A percentile compares a stretch with the other conserved stretches of the same genome.
These are phyloP conservation scores for Podospora sp. DNA, from an alignment of 495 filamentous ascomycete species.

Conservation along the genomic window DNA sequence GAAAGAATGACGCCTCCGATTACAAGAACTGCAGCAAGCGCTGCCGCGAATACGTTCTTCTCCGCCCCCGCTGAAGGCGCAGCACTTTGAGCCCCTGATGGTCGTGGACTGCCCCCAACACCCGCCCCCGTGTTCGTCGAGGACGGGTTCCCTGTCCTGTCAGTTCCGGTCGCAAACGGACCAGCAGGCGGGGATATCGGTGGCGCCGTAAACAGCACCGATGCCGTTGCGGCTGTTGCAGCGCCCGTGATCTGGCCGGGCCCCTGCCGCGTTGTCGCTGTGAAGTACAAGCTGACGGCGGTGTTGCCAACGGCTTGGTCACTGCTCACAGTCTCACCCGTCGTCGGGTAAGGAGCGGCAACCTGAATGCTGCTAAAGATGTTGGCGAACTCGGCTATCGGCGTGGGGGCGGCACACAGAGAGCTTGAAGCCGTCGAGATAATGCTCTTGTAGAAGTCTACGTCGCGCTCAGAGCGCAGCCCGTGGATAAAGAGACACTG, in stretches of 20 bases:
- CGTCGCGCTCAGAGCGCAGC: constrained; percentile 32
- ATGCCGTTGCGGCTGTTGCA: constrained; percentile 37
- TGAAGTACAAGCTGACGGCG: constrained; percentile 43
- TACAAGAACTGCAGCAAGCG: background rate
- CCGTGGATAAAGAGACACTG: constrained; percentile 42
- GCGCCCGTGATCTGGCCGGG: constrained; percentile 42
- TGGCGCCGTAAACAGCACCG: constrained; percentile 13
- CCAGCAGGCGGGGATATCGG: background rate
- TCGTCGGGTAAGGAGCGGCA: constrained; percentile 22
- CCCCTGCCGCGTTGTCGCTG: constrained; percentile 34
- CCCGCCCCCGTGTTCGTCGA: background rate
- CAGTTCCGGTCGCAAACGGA: background rate
- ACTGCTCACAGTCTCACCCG: constrained; percentile 28
- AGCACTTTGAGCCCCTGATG: background rate
- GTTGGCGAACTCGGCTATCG: constrained; percentile 32
- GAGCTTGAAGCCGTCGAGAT: constrained; percentile 30
- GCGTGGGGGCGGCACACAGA: constrained; percentile 36
- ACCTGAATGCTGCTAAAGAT: constrained; percentile 33
- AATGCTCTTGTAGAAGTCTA: constrained; percentile 33
- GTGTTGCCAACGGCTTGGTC: constrained; percentile 39
- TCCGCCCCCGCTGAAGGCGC: background rate
- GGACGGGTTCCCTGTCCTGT: background rate
- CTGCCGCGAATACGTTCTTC: background rate
- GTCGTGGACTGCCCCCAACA: background rate
- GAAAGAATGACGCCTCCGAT: background rate